phyloP scores from a whole-genome alignment of 768 basidiomycete species.

The Lactarius indigo region DNA sequence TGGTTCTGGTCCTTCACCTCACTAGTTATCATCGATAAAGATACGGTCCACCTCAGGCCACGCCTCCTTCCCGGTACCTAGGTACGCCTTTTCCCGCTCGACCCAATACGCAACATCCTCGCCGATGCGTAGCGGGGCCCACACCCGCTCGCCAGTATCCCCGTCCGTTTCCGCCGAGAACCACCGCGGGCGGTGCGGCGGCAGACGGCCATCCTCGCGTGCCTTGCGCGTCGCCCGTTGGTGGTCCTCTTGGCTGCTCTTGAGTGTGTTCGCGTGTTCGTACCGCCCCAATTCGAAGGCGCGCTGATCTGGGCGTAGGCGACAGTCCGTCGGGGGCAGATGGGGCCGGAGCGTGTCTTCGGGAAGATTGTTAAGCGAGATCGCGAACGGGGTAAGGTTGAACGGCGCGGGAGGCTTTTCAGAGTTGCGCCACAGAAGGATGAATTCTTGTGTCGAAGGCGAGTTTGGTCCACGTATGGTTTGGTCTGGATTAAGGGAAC shows the following conservation, averaged over 20 bases:
- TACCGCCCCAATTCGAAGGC: slow-evolving; percentile 91
- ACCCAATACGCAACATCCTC: slow-evolving; percentile 77
- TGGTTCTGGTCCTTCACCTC: slow-evolving; percentile 44
- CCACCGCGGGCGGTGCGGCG: slow-evolving; percentile 84
- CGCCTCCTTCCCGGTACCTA: slow-evolving; percentile 33
- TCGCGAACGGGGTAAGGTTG: slow-evolving; percentile 92
- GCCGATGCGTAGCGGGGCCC: slow-evolving; percentile 60
- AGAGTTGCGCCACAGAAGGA: slow-evolving; percentile 91
- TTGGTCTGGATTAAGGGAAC: slow-evolving; percentile 70
- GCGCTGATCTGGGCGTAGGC: slow-evolving; percentile 87
- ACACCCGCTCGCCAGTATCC: slow-evolving; percentile 88
- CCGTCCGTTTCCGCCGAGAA: slow-evolving; percentile 77
- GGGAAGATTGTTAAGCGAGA: slow-evolving; percentile 89
- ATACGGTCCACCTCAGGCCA: slow-evolving; percentile 79
- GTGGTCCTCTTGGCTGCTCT: slow-evolving; percentile 76
- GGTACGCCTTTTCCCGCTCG: slow-evolving; percentile 67
- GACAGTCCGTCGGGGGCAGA: slow-evolving; percentile 87
- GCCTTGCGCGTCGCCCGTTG: slow-evolving; percentile 68
- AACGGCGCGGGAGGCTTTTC: slow-evolving; percentile 81
- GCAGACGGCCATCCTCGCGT: slow-evolving; percentile 68
- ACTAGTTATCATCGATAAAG: slow-evolving; percentile 63
- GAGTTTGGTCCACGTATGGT: slow-evolving; percentile 45
- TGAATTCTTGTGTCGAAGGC: slow-evolving; percentile 61
- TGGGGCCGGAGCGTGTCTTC: slow-evolving; percentile 62
- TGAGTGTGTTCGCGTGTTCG: slow-evolving; percentile 77